These are phyloP conservation scores for Nicotiana rustica DNA, from an alignment of 305 asterid genomes.

Conservation along the genomic window DNA sequence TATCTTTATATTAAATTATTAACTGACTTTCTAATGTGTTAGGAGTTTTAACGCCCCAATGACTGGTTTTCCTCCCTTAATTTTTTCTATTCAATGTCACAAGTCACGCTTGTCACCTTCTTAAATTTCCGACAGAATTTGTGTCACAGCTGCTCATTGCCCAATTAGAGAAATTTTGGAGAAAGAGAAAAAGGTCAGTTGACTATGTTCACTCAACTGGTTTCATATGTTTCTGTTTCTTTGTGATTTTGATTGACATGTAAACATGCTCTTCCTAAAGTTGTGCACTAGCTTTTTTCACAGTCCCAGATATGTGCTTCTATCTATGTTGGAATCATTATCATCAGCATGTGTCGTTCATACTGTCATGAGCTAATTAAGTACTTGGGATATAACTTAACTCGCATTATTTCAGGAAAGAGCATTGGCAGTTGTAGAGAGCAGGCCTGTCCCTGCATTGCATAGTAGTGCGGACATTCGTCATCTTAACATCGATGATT, in stretches of 20 bases:
- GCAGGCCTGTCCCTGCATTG: slow-evolving; percentile 64
- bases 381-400: slow-evolving; percentile 27
- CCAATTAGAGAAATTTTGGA: slow-evolving; percentile 60
- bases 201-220: slow-evolving; percentile 22
- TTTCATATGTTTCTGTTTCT: slow-evolving; percentile 8
- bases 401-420: slow-evolving; percentile 57
- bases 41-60: slow-evolving; percentile 7
- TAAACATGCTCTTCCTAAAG: not conserved
- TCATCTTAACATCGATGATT: slow-evolving; percentile 70
- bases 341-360: not conserved
- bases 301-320: not conserved
- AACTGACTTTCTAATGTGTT: not conserved
- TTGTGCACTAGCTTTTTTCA: slow-evolving; percentile 6
- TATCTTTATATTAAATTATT: not conserved
- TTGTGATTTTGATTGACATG: slow-evolving; percentile 5
- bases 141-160: slow-evolving; percentile 76
- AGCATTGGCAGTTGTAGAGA: slow-evolving; percentile 64
- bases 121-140: slow-evolving; percentile 52
- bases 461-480: slow-evolving; percentile 69
- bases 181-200: slow-evolving; percentile 56
- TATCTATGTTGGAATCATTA: not conserved
- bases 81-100: slow-evolving; percentile 16
- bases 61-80: slow-evolving; percentile 1
- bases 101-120: not conserved
- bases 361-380: not conserved